Evolutionary conservation across 78 protist genomes (phyloP).

Genomic region (Dictyostelium capitatum): DNA sequence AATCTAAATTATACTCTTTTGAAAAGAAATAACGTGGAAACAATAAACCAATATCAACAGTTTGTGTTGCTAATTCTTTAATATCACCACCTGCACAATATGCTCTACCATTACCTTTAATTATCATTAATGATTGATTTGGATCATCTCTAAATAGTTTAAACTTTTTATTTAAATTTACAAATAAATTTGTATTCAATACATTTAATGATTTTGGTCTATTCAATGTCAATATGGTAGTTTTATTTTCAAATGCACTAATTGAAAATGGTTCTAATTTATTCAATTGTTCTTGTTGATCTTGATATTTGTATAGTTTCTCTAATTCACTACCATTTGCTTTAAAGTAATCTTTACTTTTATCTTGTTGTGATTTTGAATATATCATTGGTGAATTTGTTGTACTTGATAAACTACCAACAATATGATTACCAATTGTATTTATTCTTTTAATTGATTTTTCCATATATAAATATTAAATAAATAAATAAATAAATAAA

Average conservation of each 20-base stretch:
- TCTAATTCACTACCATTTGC: background rate
- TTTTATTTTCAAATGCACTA: background rate
- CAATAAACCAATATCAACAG: slow-evolving; percentile 52
- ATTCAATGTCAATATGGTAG: slow-evolving; percentile 8
- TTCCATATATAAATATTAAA: slow-evolving; percentile 10
- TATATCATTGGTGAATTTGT: background rate
- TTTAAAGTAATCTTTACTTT: slow-evolving; percentile 29
- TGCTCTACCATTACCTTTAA: slow-evolving; percentile 93
- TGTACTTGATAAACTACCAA: slow-evolving; percentile 8
- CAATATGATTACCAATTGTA: slow-evolving; percentile 57
- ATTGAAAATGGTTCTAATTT: slow-evolving; percentile 10
- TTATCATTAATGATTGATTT: slow-evolving; percentile 21
- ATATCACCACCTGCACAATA: slow-evolving; percentile 97
- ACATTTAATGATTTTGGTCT: slow-evolving; percentile 62
- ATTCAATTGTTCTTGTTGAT: background rate
- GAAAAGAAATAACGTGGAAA: slow-evolving; percentile 86
- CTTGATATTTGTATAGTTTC: slow-evolving; percentile 30
- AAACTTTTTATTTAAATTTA: slow-evolving; percentile 40
- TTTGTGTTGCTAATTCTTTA: slow-evolving; percentile 53
- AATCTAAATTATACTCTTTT: slow-evolving; percentile 90
- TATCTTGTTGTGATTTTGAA: slow-evolving; percentile 11
- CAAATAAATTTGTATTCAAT: slow-evolving; percentile 50
- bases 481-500: too few relatives aligned
- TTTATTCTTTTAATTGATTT: slow-evolving; percentile 54
- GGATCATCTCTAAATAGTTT: slow-evolving; percentile 20